A percentile compares a stretch with the other conserved stretches of the same genome.
Conservation (phyloP, 1,284 basidiomycete species). For the Leccinum angustisporum region DNA sequence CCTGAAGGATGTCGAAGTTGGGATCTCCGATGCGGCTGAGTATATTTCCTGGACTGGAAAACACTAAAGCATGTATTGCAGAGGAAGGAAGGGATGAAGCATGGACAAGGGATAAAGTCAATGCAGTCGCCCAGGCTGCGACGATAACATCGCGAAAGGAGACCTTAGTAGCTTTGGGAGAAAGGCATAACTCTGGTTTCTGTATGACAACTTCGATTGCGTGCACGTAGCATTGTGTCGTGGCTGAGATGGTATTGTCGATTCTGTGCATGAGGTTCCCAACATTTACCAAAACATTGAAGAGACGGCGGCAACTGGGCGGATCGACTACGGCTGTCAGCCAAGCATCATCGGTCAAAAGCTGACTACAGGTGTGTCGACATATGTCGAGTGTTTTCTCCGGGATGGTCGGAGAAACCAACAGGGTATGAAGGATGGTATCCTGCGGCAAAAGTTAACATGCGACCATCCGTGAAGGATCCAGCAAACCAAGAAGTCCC, state of each 20-base stretch:
- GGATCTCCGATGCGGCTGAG: conserved; percentile 26
- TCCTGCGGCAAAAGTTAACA: conserved; percentile 26
- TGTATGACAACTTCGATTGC: conserved; percentile 39
- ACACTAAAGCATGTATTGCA: conserved; percentile 18
- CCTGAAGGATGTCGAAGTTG: conserved; percentile 35
- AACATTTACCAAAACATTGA: conserved; percentile 37
- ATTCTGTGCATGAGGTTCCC: conserved; percentile 39
- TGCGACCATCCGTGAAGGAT: conserved; percentile 3
- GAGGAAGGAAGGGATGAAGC: conserved; percentile 17
- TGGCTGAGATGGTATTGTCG: conserved; percentile 32
- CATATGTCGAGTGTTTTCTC: conserved; percentile 34
- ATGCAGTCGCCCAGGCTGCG: conserved; percentile 34
- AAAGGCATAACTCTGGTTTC: conserved; percentile 23
- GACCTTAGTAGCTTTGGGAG: conserved; percentile 18
- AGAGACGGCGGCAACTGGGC: conserved; percentile 30
- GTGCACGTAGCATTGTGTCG: conserved; percentile 36
- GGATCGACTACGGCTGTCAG: conserved; percentile 25
- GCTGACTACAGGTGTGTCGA: conserved; percentile 33
- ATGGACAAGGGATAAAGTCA: conserved; percentile 27
- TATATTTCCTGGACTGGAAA: conserved; percentile 21
- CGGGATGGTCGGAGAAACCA: conserved; percentile 30
- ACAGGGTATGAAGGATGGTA: conserved; percentile 24
- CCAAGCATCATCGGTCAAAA: conserved; percentile 29
- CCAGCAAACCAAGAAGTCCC: conserved; percentile 33
- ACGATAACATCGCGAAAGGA: conserved; percentile 38